Conservation (phyloP, 768 basidiomycete genomes). For the Amanita brunnescens region DNA sequence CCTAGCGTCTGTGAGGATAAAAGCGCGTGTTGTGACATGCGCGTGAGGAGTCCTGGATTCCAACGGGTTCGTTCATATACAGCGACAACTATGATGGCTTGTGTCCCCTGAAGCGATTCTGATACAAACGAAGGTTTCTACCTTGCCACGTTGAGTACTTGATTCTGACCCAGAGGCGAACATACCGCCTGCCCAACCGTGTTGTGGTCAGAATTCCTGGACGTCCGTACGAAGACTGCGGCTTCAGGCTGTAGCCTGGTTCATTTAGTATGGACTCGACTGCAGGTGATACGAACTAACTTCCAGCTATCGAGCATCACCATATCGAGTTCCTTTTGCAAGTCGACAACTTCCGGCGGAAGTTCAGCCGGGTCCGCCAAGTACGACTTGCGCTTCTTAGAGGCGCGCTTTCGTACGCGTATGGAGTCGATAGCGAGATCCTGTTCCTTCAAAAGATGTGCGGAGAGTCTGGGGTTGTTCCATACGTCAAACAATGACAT, state of each 20-base stretch:
- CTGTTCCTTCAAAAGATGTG: constrained; percentile 46
- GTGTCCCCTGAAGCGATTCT: constrained; percentile 15
- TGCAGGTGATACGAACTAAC: constrained; percentile 28
- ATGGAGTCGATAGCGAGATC: constrained; percentile 33
- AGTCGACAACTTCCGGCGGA: constrained; percentile 33
- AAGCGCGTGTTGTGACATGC: constrained; percentile 60
- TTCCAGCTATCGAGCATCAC: constrained; percentile 52
- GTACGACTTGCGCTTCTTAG: constrained; percentile 24
- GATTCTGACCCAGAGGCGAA: neutral
- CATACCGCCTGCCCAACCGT: constrained; percentile 36
- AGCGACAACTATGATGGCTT: constrained; percentile 51
- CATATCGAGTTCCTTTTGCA: constrained; percentile 45
- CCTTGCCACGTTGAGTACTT: neutral
- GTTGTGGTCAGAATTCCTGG: constrained; percentile 63
- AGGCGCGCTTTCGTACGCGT: constrained; percentile 20
- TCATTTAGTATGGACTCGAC: neutral
- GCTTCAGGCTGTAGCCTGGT: constrained; percentile 43
- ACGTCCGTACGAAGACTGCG: constrained; percentile 51
- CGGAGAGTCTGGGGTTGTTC: constrained; percentile 47
- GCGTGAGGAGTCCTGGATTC: constrained; percentile 49
- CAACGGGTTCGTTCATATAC: constrained; percentile 54
- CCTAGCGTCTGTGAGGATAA: constrained; percentile 66
- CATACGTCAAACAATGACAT: constrained; percentile 36
- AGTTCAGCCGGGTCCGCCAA: constrained; percentile 31
- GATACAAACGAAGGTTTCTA: constrained; percentile 19